phyloP scores from a whole-genome alignment of 495 filamentous ascomycete species.

The Aspergillus diversus region DNA sequence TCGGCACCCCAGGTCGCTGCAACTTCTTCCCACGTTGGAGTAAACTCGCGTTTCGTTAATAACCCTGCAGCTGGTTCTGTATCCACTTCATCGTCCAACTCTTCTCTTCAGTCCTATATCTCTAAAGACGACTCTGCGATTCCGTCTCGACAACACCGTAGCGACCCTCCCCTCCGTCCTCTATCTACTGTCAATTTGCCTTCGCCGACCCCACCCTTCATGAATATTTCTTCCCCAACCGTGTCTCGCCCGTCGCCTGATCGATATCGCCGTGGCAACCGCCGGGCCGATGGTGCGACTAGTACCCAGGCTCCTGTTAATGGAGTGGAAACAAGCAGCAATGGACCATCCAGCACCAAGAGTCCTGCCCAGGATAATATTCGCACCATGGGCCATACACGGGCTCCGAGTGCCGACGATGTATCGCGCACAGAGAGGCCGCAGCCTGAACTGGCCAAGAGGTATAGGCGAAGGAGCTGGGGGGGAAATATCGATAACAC shows the following conservation, averaged over 20 bases:
- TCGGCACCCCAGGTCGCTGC: constrained; percentile 53
- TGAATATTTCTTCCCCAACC: constrained; percentile 50
- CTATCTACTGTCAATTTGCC: constrained; percentile 56
- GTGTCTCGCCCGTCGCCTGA: constrained; percentile 65
- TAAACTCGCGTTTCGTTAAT: constrained; percentile 51
- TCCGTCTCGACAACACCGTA: constrained; percentile 42
- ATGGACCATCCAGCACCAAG: constrained; percentile 10
- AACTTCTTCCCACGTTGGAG: constrained; percentile 44
- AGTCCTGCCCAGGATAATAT: constrained; percentile 16
- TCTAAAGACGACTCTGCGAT: constrained; percentile 55
- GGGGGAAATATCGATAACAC: constrained; percentile 70
- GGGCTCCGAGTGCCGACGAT: constrained; percentile 60
- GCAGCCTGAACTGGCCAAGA: constrained; percentile 67
- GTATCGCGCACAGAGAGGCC: constrained; percentile 43
- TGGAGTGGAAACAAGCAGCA: constrained; percentile 15
- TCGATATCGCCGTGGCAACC: constrained; percentile 65
- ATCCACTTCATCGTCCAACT: constrained; percentile 57
- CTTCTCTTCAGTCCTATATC: constrained; percentile 43
- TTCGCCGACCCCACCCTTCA: constrained; percentile 39
- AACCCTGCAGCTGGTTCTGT: constrained; percentile 66
- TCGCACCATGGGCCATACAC: constrained; percentile 34
- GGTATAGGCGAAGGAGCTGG: constrained; percentile 81
- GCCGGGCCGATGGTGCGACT: constrained; percentile 49
- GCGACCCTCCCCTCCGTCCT: constrained; percentile 50
- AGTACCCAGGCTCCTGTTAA: constrained; percentile 46